Evolutionary conservation across 176 grass and related monocot genomes (phyloP).

Genomic region (Oryza punctata): DNA sequence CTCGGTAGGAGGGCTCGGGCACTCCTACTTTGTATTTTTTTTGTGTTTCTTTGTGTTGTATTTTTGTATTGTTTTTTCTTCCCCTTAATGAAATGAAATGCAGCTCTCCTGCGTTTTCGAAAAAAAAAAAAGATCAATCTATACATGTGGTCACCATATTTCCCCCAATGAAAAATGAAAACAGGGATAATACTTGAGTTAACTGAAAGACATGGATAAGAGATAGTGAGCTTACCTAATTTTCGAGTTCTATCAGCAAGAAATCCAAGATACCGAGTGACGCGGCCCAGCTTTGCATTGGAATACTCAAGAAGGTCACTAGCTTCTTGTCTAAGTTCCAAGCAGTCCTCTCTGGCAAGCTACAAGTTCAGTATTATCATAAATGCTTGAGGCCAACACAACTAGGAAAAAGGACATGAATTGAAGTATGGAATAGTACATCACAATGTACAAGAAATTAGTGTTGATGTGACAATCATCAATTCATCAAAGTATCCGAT

Average conservation of each 20-base stretch:
- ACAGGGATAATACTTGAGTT: slow-evolving; percentile 17
- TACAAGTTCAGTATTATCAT: slow-evolving; percentile 47
- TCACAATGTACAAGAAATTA: background rate
- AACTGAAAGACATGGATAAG: slow-evolving; percentile 20
- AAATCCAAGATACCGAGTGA: slow-evolving; percentile 97
- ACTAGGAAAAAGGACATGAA: slow-evolving; percentile 22
- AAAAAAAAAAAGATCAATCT: too few relatives aligned
- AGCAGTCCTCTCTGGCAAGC: slow-evolving; percentile 83
- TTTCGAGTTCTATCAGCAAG: slow-evolving; percentile 91
- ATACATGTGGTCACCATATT: too few relatives aligned
- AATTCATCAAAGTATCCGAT: background rate
- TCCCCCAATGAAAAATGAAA: slow-evolving; percentile 10
- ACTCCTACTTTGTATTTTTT: too few relatives aligned
- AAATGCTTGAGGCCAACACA: slow-evolving; percentile 31
- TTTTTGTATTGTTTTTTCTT: too few relatives aligned
- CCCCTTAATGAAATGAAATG: too few relatives aligned
- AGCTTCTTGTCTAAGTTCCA: slow-evolving; percentile 94
- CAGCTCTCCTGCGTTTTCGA: too few relatives aligned
- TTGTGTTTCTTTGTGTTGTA: too few relatives aligned
- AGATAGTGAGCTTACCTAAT: slow-evolving; percentile 68
- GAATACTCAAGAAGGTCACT: slow-evolving; percentile 94
- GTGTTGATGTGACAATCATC: slow-evolving; percentile 6
- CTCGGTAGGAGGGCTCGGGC: too few relatives aligned
- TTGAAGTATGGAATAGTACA: background rate
- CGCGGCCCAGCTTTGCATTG: slow-evolving; percentile 86